These are phyloP conservation scores for Sphagnum tenellum DNA, from an alignment of 225 moss, liverwort and hornwort species.

Conservation along the genomic window DNA sequence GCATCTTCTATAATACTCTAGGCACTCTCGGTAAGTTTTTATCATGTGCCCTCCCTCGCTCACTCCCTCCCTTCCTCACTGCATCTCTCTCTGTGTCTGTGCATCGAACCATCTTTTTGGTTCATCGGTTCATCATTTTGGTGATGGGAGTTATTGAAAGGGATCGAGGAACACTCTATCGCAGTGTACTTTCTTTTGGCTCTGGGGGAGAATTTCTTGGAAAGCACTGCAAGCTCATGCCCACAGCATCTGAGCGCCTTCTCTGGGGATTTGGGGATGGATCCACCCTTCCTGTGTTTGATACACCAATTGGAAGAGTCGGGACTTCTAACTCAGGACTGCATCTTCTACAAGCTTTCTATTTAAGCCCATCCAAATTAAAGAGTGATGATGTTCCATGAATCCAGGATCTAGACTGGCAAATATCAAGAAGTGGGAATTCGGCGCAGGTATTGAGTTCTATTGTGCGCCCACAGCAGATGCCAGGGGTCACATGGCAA, in stretches of 20 bases:
- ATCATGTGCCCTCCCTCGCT: no score
- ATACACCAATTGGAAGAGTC: constrained; percentile 54
- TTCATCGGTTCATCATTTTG: neutral
- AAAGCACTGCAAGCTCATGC: constrained; percentile 77
- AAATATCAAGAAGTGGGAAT: neutral
- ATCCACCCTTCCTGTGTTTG: constrained; percentile 58
- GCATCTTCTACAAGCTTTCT: no score
- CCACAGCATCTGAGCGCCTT: constrained; percentile 58
- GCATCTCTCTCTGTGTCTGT: neutral
- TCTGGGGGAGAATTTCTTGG: constrained; percentile 44
- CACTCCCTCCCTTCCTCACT: no score
- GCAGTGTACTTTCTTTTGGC: constrained; percentile 44
- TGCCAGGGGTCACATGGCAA: constrained; percentile 44
- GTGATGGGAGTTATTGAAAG: constrained; percentile 62
- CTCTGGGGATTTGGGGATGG: constrained; percentile 82
- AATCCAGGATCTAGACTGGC: no score
- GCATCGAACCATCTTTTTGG: no score
- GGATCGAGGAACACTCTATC: constrained; percentile 51
- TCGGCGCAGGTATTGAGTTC: constrained; percentile 39
- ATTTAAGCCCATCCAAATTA: no score
- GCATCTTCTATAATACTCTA: constrained; percentile 60
- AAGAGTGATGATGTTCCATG: no score
- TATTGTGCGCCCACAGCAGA: constrained; percentile 75
- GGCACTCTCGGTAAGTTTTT: constrained; percentile 37
- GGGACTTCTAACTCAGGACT: constrained; percentile 18